Conservation (phyloP, 116 monocot species). For the Trichopus zeylanicus region DNA sequence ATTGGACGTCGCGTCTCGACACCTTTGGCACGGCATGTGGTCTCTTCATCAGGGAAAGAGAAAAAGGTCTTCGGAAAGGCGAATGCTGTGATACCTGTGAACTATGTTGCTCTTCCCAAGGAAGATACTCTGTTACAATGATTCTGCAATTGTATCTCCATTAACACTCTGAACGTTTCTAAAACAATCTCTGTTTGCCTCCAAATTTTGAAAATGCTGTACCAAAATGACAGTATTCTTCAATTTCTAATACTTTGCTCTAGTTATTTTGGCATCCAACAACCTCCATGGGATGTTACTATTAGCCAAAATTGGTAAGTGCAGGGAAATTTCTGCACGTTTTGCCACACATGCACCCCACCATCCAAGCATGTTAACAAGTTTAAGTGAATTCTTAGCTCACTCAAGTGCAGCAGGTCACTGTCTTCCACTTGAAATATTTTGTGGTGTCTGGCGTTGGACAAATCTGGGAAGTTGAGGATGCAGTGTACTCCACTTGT, state of each 20-base stretch:
- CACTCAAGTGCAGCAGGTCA: neutral
- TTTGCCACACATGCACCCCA: no score
- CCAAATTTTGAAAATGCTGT: neutral
- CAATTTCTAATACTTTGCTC: no score
- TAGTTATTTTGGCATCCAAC: no score
- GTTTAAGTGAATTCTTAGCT: no score
- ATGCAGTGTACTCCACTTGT: neutral
- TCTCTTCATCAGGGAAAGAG: constrained; percentile 40
- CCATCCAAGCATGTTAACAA: no score
- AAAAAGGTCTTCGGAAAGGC: constrained; percentile 28
- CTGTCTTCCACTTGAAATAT: neutral
- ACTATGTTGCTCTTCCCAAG: constrained; percentile 84
- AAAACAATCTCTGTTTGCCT: neutral
- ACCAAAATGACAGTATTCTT: neutral
- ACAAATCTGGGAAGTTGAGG: neutral
- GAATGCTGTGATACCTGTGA: constrained; percentile 32
- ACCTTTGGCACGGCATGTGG: constrained; percentile 24
- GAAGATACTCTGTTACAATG: constrained; percentile 21
- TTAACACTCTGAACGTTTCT: neutral
- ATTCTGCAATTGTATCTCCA: constrained; percentile 14
- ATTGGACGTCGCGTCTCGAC: constrained; percentile 42
- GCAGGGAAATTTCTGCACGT: no score
- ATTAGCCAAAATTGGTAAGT: no score
- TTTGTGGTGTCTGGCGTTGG: no score
- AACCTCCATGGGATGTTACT: no score